These are phyloP conservation scores for Oropetium thomaeum DNA, from an alignment of 176 grass and related monocot genomes.

Conservation along the genomic window DNA sequence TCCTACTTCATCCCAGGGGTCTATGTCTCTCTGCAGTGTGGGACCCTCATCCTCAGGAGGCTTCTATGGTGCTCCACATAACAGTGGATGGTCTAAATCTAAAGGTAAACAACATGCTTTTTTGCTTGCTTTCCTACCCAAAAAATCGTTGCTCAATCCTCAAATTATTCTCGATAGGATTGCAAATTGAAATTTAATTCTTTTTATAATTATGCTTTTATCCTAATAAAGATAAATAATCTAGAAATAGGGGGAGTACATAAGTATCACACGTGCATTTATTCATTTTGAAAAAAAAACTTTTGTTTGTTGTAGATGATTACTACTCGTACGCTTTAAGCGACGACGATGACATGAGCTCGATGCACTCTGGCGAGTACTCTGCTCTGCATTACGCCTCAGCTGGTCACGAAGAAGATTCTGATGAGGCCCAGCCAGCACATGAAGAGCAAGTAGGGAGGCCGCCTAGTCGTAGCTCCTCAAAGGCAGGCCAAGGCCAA, in stretches of 20 bases:
- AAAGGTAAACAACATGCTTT: conserved; percentile 25
- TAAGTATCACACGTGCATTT: no score
- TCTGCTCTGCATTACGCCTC: conserved; percentile 42
- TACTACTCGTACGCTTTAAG: conserved; percentile 16
- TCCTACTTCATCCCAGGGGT: conserved; percentile 59
- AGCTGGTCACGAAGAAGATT: conserved; percentile 32
- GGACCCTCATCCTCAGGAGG: conserved; percentile 3
- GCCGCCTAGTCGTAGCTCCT: conserved; percentile 1
- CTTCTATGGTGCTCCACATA: conserved; percentile 16
- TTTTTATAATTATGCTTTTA: no score
- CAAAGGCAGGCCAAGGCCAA: no score
- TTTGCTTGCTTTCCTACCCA: neutral
- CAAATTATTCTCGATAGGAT: no score
- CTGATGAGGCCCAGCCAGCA: neutral
- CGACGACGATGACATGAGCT: conserved; percentile 72
- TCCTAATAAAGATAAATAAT: no score
- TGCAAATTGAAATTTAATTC: no score
- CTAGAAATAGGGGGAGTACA: no score
- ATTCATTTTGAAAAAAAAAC: neutral
- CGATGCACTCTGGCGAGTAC: conserved; percentile 57
- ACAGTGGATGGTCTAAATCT: conserved; percentile 33
- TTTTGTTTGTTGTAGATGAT: conserved; percentile 41
- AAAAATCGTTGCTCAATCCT: no score
- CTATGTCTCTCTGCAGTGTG: conserved; percentile 40
- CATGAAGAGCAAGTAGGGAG: neutral